A percentile compares a stretch with the other conserved stretches of the same genome.
phyloP scores from a whole-genome alignment of 2,329 filamentous ascomycete genomes.

The Colletotrichum sidae region DNA sequence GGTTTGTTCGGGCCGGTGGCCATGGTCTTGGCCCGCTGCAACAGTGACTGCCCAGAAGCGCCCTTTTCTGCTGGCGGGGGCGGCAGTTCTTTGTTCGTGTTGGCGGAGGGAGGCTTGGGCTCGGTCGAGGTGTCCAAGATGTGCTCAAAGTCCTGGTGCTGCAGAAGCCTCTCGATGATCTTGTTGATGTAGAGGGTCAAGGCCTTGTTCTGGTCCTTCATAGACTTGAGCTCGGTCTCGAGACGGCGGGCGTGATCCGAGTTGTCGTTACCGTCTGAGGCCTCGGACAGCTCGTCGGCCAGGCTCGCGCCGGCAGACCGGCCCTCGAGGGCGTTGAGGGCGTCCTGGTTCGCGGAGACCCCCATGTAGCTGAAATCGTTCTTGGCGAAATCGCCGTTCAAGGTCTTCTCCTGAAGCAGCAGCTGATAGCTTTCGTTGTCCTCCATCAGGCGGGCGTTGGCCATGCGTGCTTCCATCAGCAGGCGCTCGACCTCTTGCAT shows the following conservation, averaged over 20 bases:
- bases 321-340: slow-evolving; percentile 73
- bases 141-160: slow-evolving; percentile 94
- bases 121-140: slow-evolving; percentile 82
- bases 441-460: slow-evolving; percentile 95
- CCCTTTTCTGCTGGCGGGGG: slow-evolving; percentile 71
- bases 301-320: slow-evolving; percentile 66
- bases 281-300: slow-evolving; percentile 88
- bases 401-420: slow-evolving; percentile 91
- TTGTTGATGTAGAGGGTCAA: slow-evolving; percentile 98
- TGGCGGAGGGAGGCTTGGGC: slow-evolving; percentile 49
- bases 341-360: slow-evolving; percentile 70
- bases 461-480: slow-evolving; percentile 92
- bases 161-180: slow-evolving; percentile 94
- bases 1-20: slow-evolving; percentile 60
- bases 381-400: slow-evolving; percentile 92
- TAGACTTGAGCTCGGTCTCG: slow-evolving; percentile 81
- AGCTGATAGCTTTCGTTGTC: slow-evolving; percentile 99
- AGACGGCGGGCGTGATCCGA: slow-evolving; percentile 74
- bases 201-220: slow-evolving; percentile 96
- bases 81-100: slow-evolving; percentile 87
- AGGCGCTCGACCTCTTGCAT: slow-evolving; percentile 91
- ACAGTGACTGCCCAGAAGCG: slow-evolving; percentile 58
- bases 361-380: slow-evolving; percentile 81
- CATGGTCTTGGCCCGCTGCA: slow-evolving; percentile 73
- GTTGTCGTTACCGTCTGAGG: slow-evolving; percentile 66